A percentile compares a stretch with the other conserved stretches of the same genome.
Conservation (phyloP, 2,329 filamentous ascomycete genomes). For the Fusarium nodosum region DNA sequence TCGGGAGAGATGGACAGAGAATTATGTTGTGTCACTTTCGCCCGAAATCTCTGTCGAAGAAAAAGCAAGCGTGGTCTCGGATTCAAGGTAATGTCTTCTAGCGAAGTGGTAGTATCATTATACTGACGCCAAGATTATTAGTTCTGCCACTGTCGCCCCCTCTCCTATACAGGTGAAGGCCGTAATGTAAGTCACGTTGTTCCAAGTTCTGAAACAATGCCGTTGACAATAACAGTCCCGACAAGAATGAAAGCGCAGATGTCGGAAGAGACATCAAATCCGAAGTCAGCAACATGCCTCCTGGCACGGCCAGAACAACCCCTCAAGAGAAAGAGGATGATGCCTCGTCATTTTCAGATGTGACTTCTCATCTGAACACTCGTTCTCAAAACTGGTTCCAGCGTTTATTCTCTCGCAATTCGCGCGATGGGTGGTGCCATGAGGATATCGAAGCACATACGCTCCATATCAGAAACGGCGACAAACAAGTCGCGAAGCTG, state of each 20-base stretch:
- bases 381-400: not conserved
- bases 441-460: not conserved
- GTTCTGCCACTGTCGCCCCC: not conserved
- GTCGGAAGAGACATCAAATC: fast-evolving
- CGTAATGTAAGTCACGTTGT: not conserved
- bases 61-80: not conserved
- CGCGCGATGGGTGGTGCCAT: not conserved
- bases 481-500: fast-evolving
- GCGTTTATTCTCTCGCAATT: not conserved
- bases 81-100: not conserved
- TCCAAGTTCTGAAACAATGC: not conserved
- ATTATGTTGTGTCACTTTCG: fast-evolving
- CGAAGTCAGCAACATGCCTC: not conserved
- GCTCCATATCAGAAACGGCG: not conserved
- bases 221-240: not conserved
- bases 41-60: not conserved
- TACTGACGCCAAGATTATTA: not conserved
- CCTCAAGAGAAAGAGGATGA: fast-evolving
- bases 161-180: not conserved
- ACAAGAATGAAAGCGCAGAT: not conserved
- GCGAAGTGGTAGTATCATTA: fast-evolving
- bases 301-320: too few species aligned
- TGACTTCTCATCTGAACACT: fast-evolving
- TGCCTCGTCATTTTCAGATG: not conserved
- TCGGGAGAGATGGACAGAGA: not conserved